Evolutionary conservation across 2,329 filamentous ascomycete genomes (phyloP).

Genomic region (Stachybotrys chlorohalonatus): DNA sequence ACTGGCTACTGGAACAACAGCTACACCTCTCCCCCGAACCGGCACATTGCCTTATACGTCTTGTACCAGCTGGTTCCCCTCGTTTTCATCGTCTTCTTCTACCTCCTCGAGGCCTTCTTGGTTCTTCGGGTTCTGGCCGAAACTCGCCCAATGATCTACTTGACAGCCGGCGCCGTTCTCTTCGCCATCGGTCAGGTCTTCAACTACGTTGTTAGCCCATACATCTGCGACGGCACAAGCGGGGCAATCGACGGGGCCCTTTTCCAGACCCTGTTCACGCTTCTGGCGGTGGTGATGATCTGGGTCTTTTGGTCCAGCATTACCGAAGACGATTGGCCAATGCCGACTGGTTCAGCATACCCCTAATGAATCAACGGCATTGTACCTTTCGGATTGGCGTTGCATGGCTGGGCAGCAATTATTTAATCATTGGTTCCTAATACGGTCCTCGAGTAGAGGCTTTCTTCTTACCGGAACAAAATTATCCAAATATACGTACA

Average conservation of each 20-base stretch:
- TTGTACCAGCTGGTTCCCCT: conserved; percentile 86
- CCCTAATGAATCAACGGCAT: conserved; percentile 13
- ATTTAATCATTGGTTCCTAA: conserved; percentile 6
- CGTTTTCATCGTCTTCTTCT: conserved; percentile 82
- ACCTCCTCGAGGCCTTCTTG: conserved; percentile 71
- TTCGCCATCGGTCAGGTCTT: conserved; percentile 94
- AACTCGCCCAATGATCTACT: conserved; percentile 84
- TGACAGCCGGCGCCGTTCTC: conserved; percentile 62
- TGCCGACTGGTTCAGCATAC: conserved; percentile 35
- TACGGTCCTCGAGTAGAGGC: conserved; percentile 4
- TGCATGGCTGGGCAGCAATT: conserved; percentile 12
- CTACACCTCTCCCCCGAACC: conserved; percentile 44
- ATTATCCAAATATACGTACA: neutral
- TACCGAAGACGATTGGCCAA: conserved; percentile 96
- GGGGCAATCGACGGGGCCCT: conserved; percentile 89
- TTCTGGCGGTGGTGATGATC: conserved; percentile 70
- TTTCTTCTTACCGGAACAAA: neutral
- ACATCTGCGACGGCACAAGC: conserved; percentile 75
- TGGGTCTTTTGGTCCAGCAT: conserved; percentile 99
- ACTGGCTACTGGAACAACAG: conserved; percentile 67
- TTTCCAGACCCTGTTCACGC: conserved; percentile 88
- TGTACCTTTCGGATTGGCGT: conserved; percentile 13
- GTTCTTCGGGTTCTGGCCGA: conserved; percentile 84
- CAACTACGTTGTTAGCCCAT: conserved; percentile 85
- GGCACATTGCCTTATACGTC: conserved; percentile 82